These are phyloP conservation scores for Boletus sensibilis DNA, from an alignment of 768 basidiomycete genomes.

Conservation along the genomic window DNA sequence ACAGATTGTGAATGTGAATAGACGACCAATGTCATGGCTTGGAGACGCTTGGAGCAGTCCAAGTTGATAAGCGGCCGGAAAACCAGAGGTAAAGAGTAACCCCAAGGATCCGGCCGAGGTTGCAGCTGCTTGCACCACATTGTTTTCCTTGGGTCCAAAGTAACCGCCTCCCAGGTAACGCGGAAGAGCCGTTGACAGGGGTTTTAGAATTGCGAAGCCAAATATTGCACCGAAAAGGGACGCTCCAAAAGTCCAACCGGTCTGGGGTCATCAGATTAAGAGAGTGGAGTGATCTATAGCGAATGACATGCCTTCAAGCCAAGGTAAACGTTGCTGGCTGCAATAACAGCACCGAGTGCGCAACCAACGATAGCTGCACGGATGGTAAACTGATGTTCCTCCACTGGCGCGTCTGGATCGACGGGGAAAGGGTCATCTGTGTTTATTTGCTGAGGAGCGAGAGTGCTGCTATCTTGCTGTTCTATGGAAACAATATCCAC, in stretches of 20 bases:
- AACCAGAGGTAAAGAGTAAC: background rate
- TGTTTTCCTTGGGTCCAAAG: conserved; percentile 3
- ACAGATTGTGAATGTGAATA: background rate
- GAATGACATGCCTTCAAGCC: background rate
- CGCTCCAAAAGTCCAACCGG: conserved; percentile 1
- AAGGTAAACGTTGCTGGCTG: background rate
- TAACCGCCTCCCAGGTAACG: background rate
- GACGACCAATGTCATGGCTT: background rate
- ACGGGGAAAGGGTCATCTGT: conserved; percentile 2
- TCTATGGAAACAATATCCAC: conserved; percentile 5
- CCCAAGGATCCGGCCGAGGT: background rate
- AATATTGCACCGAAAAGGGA: conserved; percentile 2
- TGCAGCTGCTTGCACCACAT: background rate
- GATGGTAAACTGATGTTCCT: background rate
- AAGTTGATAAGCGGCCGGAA: background rate
- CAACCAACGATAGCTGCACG: background rate
- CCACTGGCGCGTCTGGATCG: background rate
- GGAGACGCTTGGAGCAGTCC: background rate
- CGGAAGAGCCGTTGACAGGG: background rate
- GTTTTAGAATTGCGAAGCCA: conserved; percentile 1
- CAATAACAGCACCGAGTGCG: background rate
- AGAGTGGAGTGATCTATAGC: too few relatives aligned
- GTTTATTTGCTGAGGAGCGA: background rate
- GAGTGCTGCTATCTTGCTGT: conserved; percentile 1
- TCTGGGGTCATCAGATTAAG: background rate